Evolutionary conservation across 1,139 yeast genomes (phyloP), one percentile per base, ranked within the genome.

Genomic region (Yueomyces sp.): DNA sequence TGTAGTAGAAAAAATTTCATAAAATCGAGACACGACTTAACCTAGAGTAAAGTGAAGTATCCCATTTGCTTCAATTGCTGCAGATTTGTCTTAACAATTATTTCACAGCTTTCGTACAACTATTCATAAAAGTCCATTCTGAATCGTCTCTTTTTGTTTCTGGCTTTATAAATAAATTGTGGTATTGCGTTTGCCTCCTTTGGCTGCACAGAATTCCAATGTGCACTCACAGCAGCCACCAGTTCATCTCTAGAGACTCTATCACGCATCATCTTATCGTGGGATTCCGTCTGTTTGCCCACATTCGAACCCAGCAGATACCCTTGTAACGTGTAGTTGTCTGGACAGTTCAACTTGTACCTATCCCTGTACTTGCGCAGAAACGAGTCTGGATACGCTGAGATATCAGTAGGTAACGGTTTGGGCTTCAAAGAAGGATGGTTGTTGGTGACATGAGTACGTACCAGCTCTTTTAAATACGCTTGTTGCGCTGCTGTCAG

Each of bases 141-240:
- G 47, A 61, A 61, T 40, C 52, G 54, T 38, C 51, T 55, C 38
- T 52, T 54, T 39, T 55, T 55, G 38, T 54, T 56, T 38, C 56
- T 56, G 19, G 59, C 61, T 46, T 59, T 60, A 48, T 61, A 61
- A 31, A 61, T 56, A 47, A 61, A 61, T 40, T 59, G 62, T 19
- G 65, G 62, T 37, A 61, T 53, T 39, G 59, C 53, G 31, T 57
- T 63, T 11, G 55, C 45, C 43, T 61, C 65, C 42, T 57, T 58
- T 8, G 58, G 49, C 6, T 43, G 40, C 25, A 48, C 47, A 34
- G 52, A 42, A 26, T 50, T 50, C 43, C 59, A 59, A 48, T 61
- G 65, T 25, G 42, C 48, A 41, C 51, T 53, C 3, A 59, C 57
- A 32, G 53, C 54, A 3, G 46, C 41, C 0, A 57, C 62, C 26